Percentiles rank a stretch among this genome's conserved stretches.
phyloP scores from a whole-genome alignment of 2,329 filamentous ascomycete genomes.

The Grosmannia huntii region DNA sequence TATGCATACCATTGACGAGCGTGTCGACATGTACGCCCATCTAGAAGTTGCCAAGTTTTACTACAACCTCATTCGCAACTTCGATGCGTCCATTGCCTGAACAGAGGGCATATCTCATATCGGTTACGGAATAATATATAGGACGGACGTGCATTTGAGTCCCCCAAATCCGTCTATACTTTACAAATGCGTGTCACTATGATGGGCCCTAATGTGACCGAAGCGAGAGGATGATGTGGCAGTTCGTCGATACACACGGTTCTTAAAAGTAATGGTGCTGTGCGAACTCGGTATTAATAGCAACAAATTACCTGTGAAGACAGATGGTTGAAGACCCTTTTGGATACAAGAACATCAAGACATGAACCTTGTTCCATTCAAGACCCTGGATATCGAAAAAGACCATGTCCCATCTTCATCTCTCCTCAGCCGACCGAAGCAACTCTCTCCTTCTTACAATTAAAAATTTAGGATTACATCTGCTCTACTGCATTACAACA shows the following conservation, averaged over 20 bases:
- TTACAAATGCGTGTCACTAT: too few species aligned
- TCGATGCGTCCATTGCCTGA: constrained; percentile 18
- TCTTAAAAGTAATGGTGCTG: too few species aligned
- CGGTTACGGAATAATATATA: too few species aligned
- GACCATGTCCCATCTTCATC: background rate
- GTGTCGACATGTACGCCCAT: constrained; percentile 21
- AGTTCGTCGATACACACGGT: too few species aligned
- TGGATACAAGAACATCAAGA: background rate
- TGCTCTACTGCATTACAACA: background rate
- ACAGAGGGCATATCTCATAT: background rate
- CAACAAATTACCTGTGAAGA: too few species aligned
- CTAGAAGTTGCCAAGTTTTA: constrained; percentile 25
- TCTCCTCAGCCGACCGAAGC: background rate
- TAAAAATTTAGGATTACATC: background rate
- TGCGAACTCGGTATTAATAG: too few species aligned
- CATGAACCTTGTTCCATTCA: background rate
- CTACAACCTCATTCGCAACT: constrained; percentile 26
- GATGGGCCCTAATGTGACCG: too few species aligned
- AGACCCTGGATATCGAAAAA: background rate
- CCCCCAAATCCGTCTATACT: too few species aligned
- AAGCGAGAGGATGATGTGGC: too few species aligned
- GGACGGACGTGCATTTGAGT: background rate
- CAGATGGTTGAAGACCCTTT: too few species aligned
- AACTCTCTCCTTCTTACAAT: too few species aligned
- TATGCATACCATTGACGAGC: constrained; percentile 29